Percentiles rank a stretch among this genome's conserved stretches.
phyloP scores from a whole-genome alignment of 2,329 filamentous ascomycete species.

The Xylaria sp. region DNA sequence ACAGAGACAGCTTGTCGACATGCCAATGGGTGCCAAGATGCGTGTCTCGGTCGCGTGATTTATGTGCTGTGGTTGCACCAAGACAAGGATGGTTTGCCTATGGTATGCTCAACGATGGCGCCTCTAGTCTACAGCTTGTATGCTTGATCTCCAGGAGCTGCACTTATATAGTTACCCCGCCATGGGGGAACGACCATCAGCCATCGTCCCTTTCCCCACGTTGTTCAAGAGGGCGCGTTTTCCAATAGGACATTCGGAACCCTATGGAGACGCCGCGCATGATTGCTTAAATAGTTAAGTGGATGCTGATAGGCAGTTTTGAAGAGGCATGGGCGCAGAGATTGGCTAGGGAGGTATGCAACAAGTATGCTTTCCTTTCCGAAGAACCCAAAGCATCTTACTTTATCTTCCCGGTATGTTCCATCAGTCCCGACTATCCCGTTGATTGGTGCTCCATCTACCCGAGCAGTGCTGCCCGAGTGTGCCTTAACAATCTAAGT shows the following conservation, averaged over 20 bases:
- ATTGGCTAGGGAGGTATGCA: slow-evolving; percentile 10
- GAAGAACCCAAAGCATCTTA: not conserved
- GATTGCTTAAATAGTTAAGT: slow-evolving; percentile 2
- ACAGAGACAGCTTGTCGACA: slow-evolving; percentile 2
- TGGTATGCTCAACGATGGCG: slow-evolving; percentile 29
- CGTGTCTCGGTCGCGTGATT: slow-evolving; percentile 23
- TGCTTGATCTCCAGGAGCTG: slow-evolving; percentile 19
- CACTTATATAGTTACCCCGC: slow-evolving; percentile 38
- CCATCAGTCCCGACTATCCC: not conserved
- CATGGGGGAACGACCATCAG: slow-evolving; percentile 33
- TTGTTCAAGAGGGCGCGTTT: slow-evolving; percentile 43
- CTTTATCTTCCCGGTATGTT: slow-evolving; percentile 2
- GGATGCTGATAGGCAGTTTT: not conserved
- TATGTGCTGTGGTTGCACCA: slow-evolving; percentile 27
- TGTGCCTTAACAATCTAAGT: not conserved
- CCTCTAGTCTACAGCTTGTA: slow-evolving; percentile 31
- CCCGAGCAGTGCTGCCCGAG: not conserved
- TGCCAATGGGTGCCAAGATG: slow-evolving; percentile 20
- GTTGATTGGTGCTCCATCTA: not conserved
- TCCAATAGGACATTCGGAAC: slow-evolving; percentile 33
- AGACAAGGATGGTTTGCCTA: slow-evolving; percentile 30
- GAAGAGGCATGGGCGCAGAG: not conserved
- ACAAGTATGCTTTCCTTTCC: slow-evolving; percentile 2
- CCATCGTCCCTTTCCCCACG: slow-evolving; percentile 47
- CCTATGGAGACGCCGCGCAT: slow-evolving; percentile 18